These are phyloP conservation scores for Metarhizium guizhouense DNA, from an alignment of 2,329 filamentous ascomycete genomes.

Conservation along the genomic window DNA sequence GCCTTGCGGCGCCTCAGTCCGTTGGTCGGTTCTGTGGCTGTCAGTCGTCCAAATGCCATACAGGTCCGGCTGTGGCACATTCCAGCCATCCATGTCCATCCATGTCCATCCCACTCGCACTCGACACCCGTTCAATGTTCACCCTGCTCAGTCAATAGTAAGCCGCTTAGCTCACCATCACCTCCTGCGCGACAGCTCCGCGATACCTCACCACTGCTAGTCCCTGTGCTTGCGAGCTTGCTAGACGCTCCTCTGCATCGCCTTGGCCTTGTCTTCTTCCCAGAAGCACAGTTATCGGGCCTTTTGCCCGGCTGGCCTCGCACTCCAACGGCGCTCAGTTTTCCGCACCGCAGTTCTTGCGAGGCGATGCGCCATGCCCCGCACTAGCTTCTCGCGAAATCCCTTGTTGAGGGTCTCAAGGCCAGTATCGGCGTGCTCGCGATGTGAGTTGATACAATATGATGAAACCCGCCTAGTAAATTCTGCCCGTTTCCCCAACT, in stretches of 20 bases:
- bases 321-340: not conserved
- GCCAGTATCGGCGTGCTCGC: constrained; percentile 70
- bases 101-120: not conserved
- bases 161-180: not conserved
- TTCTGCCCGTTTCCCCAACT: not conserved
- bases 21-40: not conserved
- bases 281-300: not conserved
- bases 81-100: not conserved
- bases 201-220: not conserved
- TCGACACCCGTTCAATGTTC: not conserved
- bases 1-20: not conserved
- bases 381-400: constrained; percentile 40
- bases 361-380: constrained; percentile 26
- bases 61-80: not conserved
- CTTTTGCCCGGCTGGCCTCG: not conserved
- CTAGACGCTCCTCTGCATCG: not conserved
- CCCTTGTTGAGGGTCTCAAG: constrained; percentile 65
- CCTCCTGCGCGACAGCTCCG: not conserved
- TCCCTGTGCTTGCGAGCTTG: not conserved
- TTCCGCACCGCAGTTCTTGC: not conserved
- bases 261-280: not conserved
- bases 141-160: not conserved
- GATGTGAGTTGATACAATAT: constrained; percentile 42
- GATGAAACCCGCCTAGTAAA: not conserved
- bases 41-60: not conserved